Conservation (phyloP, 1,284 basidiomycete genomes). For the Cryptococcus amylolentus region DNA sequence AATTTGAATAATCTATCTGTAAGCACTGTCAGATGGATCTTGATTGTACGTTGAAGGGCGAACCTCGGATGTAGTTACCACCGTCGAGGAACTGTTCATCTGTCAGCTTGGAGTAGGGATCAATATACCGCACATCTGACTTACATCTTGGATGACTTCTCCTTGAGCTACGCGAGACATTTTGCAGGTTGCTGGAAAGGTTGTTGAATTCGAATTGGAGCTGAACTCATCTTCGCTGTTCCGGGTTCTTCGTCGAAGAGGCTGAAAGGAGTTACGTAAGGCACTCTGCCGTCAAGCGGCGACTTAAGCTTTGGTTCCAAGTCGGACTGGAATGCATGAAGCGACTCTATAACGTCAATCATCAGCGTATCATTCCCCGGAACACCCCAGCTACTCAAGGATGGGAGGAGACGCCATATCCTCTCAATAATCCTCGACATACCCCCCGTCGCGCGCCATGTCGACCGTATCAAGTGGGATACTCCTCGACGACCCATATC, state of each 20-base stretch:
- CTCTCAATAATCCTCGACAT: background rate
- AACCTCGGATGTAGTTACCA: background rate
- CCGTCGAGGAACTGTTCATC: background rate
- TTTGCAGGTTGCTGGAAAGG: background rate
- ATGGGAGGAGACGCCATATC: background rate
- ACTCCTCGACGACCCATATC: conserved; percentile 62
- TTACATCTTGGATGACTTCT: too few relatives aligned
- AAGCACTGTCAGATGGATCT: background rate
- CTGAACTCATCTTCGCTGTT: too few relatives aligned
- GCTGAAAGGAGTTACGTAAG: too few relatives aligned
- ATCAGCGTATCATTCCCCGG: background rate
- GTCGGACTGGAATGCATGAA: too few relatives aligned
- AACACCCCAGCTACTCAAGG: background rate
- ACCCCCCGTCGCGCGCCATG: background rate
- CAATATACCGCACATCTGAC: background rate
- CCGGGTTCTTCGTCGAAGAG: too few relatives aligned
- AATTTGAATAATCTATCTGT: background rate
- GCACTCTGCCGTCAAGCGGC: too few relatives aligned
- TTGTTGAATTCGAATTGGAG: too few relatives aligned
- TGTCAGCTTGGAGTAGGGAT: background rate
- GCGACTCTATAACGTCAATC: background rate
- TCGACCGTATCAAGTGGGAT: conserved; percentile 4
- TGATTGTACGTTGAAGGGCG: background rate
- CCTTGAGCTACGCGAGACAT: too few relatives aligned
- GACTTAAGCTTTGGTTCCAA: too few relatives aligned